A percentile compares a stretch with the other conserved stretches of the same genome.
Conservation (phyloP, 768 basidiomycete species). For the Kwoniella sp. region DNA sequence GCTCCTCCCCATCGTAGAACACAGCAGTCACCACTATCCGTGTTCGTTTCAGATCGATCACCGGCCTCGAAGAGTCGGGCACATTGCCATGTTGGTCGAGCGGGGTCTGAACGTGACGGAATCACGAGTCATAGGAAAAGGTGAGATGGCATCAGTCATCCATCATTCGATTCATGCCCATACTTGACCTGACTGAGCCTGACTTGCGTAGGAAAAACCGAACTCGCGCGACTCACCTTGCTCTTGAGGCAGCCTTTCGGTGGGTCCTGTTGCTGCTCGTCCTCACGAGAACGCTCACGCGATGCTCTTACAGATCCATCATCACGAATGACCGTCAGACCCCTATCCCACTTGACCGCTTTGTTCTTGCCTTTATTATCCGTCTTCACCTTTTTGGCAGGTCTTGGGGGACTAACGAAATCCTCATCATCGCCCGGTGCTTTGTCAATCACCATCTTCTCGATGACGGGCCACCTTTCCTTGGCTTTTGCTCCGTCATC, state of each 20-base stretch:
- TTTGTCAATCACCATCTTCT: conserved; percentile 28
- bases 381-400: conserved; percentile 39
- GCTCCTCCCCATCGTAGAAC: conserved; percentile 54
- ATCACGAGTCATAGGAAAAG: neutral
- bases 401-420: conserved; percentile 43
- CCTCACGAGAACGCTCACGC: conserved; percentile 2
- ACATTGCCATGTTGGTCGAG: conserved; percentile 54
- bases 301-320: conserved; percentile 21
- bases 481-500: neutral
- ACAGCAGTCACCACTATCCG: conserved; percentile 42
- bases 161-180: no score
- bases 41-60: conserved; percentile 37
- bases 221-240: conserved; percentile 23
- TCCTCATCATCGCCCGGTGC: conserved; percentile 55
- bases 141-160: neutral
- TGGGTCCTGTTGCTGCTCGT: neutral
- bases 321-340: conserved; percentile 49
- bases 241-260: conserved; percentile 32
- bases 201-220: no score
- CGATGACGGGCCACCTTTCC: conserved; percentile 10
- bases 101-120: conserved; percentile 37
- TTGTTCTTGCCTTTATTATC: conserved; percentile 34
- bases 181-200: neutral
- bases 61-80: conserved; percentile 30
- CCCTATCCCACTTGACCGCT: conserved; percentile 54